Evolutionary conservation across 768 basidiomycete species (phyloP).

Genomic region (Zangia roseola): DNA sequence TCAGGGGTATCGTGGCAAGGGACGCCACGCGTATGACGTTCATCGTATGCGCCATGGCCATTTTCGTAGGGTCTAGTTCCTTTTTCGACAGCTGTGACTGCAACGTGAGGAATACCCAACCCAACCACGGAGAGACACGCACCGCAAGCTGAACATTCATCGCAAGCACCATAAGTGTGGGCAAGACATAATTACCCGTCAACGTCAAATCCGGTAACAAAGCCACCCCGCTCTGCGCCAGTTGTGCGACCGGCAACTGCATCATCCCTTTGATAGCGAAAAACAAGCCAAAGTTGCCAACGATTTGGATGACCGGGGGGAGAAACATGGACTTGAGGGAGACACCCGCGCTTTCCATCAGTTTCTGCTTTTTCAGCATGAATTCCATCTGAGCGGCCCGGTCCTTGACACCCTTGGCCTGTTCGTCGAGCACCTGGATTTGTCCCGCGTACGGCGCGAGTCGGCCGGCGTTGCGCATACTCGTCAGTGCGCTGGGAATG

Average conservation of each 20-base stretch:
- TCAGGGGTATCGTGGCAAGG: conserved; percentile 48
- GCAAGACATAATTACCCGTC: conserved; percentile 79
- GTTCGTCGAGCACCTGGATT: conserved; percentile 52
- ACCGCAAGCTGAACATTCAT: conserved; percentile 75
- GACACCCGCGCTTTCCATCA: conserved; percentile 68
- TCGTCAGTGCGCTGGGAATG: conserved; percentile 58
- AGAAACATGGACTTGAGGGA: conserved; percentile 54
- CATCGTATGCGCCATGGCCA: conserved; percentile 63
- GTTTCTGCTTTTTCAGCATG: conserved; percentile 43
- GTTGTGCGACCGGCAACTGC: conserved; percentile 66
- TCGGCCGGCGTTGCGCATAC: conserved; percentile 52
- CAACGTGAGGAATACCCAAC: background rate
- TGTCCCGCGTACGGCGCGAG: conserved; percentile 40
- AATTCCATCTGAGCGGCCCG: conserved; percentile 40
- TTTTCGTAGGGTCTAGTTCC: conserved; percentile 52
- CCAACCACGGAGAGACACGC: conserved; percentile 23
- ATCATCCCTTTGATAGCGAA: conserved; percentile 75
- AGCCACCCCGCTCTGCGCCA: conserved; percentile 71
- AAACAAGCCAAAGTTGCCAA: conserved; percentile 80
- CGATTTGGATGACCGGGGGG: conserved; percentile 65
- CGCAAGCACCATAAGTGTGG: conserved; percentile 51
- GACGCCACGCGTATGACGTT: conserved; percentile 64
- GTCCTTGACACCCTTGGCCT: conserved; percentile 36
- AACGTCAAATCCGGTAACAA: conserved; percentile 77
- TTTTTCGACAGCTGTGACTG: conserved; percentile 42